These are phyloP conservation scores for Colletotrichum phormii DNA, from an alignment of 2,329 filamentous ascomycete species.

Conservation along the genomic window DNA sequence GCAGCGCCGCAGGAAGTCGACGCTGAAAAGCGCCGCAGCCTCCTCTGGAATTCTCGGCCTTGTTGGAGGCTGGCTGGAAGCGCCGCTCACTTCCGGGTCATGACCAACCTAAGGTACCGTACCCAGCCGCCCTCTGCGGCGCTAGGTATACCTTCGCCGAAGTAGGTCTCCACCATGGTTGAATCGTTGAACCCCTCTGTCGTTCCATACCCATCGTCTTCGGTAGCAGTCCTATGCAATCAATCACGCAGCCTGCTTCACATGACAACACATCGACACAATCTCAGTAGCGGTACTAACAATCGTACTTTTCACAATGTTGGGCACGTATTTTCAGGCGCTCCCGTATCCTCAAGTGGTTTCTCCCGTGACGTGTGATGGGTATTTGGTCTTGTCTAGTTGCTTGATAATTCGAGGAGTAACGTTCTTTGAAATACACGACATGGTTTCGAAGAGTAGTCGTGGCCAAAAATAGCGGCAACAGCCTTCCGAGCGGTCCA, in stretches of 20 bases:
- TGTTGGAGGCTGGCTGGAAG: not conserved
- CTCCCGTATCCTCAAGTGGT: not conserved
- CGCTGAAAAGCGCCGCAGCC: not conserved
- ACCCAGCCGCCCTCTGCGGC: not conserved
- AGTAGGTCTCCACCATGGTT: slow-evolving; percentile 8
- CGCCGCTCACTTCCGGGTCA: not conserved
- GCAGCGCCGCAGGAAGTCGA: not conserved
- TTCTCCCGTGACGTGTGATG: not conserved
- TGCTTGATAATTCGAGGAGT: not conserved
- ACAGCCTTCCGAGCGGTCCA: not conserved
- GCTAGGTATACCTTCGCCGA: slow-evolving; percentile 11
- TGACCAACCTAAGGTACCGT: not conserved
- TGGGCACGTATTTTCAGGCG: not conserved
- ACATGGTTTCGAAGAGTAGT: not conserved
- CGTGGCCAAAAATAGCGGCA: not conserved
- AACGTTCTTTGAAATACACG: not conserved
- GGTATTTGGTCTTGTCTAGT: not conserved
- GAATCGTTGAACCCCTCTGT: not conserved
- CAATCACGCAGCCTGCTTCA: slow-evolving; percentile 29
- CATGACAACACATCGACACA: not conserved
- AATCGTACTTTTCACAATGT: not conserved
- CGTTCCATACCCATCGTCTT: slow-evolving; percentile 1
- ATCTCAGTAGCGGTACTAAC: not conserved
- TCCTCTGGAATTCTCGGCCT: not conserved
- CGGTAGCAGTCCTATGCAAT: slow-evolving; percentile 20